A percentile compares a stretch with the other conserved stretches of the same genome.
Conservation (phyloP, 768 basidiomycete species). For the Hygrocybe punicea region DNA sequence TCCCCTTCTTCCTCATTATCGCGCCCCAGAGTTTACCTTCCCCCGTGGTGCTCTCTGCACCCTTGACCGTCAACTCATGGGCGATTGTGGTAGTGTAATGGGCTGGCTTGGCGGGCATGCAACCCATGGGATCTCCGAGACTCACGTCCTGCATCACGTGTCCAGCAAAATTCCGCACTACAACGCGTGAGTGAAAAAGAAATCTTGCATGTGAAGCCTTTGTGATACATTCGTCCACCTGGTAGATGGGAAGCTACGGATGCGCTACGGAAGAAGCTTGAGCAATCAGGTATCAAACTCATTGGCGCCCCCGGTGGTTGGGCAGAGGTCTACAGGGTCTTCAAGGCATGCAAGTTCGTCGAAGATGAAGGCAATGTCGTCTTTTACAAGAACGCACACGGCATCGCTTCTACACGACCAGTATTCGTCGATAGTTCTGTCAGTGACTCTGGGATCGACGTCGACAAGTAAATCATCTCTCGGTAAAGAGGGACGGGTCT, state of each 20-base stretch:
- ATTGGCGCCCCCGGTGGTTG: constrained; percentile 75
- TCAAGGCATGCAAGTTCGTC: constrained; percentile 85
- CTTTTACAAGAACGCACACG: constrained; percentile 86
- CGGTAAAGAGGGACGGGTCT: no score
- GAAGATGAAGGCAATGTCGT: constrained; percentile 90
- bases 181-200: constrained; percentile 51
- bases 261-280: constrained; percentile 75
- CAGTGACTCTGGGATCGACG: constrained; percentile 53
- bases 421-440: constrained; percentile 58
- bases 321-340: constrained; percentile 76
- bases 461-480: constrained; percentile 43
- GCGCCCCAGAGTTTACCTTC: constrained; percentile 86
- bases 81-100: constrained; percentile 73
- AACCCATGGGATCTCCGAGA: constrained; percentile 92
- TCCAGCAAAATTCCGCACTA: constrained; percentile 97
- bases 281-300: constrained; percentile 57
- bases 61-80: constrained; percentile 78
- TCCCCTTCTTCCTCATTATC: constrained; percentile 91
- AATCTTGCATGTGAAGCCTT: not conserved
- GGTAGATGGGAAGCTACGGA: constrained; percentile 84
- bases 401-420: constrained; percentile 68
- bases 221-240: constrained; percentile 2
- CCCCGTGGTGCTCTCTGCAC: constrained; percentile 90
- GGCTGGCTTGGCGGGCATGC: constrained; percentile 82
- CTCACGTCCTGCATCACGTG: constrained; percentile 89